Base-by-base conservation (phyloP, 192 early-diverging fungal genomes). In the Entomortierella parvispora region DNA sequence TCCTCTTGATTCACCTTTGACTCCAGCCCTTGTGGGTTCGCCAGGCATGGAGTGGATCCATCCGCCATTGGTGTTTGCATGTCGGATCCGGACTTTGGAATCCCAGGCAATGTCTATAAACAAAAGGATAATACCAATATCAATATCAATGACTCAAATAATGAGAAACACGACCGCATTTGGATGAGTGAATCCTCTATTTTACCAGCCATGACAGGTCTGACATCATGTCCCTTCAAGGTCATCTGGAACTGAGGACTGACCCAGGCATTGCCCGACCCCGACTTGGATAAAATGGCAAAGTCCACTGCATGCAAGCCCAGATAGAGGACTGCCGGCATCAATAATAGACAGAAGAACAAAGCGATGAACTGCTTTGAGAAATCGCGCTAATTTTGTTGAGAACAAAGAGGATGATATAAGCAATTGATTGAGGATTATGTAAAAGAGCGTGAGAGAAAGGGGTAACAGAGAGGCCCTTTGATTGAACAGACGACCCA, bases 211-310 rank as follows among this genome's bases (percentile, higher is more conserved):
- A 79, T 79, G n/a, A 77, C 82, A 26, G 83, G 81, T 23, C 59
- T 9, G 17, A 91, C 70, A 34, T 80, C 74, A 68, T 87, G 91
- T 23, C 94, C 95, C 33, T 69, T 61, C 11, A 99, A 84, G 25
- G 91, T 90, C 60, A 89, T 88, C 71, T 97, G 93, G 86, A 98
- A 97, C 59, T 88, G 86, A 43, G 92, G 86, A 79, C 89, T 91
- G 91, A 98, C 94, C 81, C 95, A 96, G 0, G 86, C 88, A 80
- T 97, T 94, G 26, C 97, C 97, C n/a, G 92, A 90, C 22, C 97
- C 97, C 34, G 86, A 86, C 34, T 88, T 85, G 28, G 83, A 82
- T 32, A 98, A 84, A 9, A 95, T 69, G 42, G 68, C 71, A 82
- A 99, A 99, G 79, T 99, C 96, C 42, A 99, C 76, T 62, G 86